These are phyloP conservation scores for Aurinia saxatilis DNA, from an alignment of 345 rosid species.

Conservation along the genomic window DNA sequence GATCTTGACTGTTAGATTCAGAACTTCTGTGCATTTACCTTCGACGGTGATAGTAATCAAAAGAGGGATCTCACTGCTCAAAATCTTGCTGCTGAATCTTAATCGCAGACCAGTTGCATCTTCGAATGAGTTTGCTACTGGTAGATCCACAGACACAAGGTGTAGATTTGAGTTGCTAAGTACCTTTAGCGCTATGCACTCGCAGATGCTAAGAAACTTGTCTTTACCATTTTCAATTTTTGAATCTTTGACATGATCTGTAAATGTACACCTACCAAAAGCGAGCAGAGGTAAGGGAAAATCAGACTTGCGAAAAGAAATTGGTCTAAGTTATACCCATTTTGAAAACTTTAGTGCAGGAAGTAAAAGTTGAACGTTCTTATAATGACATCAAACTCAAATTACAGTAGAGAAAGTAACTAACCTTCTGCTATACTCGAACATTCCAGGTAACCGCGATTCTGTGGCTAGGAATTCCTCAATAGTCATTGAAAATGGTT, in stretches of 20 bases:
- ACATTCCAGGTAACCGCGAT: slow-evolving; percentile 84
- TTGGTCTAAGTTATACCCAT: neutral
- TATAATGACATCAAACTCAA: neutral
- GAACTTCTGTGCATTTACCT: slow-evolving; percentile 77
- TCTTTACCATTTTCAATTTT: slow-evolving; percentile 52
- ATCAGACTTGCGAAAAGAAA: neutral
- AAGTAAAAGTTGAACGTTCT: neutral
- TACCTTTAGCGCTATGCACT: slow-evolving; percentile 63
- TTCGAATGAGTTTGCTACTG: slow-evolving; percentile 60
- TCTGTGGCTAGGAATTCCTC: slow-evolving; percentile 50
- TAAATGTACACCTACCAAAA: slow-evolving; percentile 58
- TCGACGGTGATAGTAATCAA: slow-evolving; percentile 64
- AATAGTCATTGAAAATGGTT: slow-evolving; percentile 60
- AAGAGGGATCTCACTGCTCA: slow-evolving; percentile 74
- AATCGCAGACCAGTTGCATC: slow-evolving; percentile 73
- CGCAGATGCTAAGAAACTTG: slow-evolving; percentile 62
- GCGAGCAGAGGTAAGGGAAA: neutral
- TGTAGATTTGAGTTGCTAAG: slow-evolving; percentile 71
- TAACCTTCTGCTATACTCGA: slow-evolving; percentile 77
- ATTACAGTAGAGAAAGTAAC: slow-evolving; percentile 12
- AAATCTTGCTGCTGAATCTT: slow-evolving; percentile 75
- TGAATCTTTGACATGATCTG: slow-evolving; percentile 53
- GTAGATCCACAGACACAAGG: slow-evolving; percentile 79
- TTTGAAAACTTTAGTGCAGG: neutral
- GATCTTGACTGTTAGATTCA: slow-evolving; percentile 54